Conservation (phyloP, 768 basidiomycete species). For the Strobilomyces confusus region DNA sequence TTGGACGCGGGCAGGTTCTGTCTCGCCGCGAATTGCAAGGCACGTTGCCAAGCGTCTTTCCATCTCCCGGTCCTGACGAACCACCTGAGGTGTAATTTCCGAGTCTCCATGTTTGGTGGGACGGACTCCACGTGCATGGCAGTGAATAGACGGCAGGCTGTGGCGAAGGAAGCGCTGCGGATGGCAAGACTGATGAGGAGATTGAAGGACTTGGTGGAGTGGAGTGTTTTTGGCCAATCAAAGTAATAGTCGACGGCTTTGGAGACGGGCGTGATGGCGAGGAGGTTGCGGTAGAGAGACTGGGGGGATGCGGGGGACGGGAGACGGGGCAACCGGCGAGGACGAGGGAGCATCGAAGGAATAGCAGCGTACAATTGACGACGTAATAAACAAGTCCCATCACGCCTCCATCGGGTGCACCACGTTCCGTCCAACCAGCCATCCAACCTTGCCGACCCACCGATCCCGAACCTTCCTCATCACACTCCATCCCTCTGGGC, state of each 20-base stretch:
- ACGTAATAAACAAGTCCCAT: constrained; percentile 5
- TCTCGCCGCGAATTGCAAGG: constrained; percentile 22
- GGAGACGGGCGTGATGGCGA: constrained; percentile 21
- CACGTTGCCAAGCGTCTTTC: constrained; percentile 52
- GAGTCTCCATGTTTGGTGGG: constrained; percentile 48
- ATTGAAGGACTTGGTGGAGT: constrained; percentile 42
- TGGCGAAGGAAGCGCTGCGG: constrained; percentile 46
- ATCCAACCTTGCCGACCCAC: constrained; percentile 75
- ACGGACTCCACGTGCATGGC: constrained; percentile 45
- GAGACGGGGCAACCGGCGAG: constrained; percentile 3
- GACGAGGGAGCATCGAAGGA: not conserved
- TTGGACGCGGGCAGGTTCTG: constrained; percentile 3
- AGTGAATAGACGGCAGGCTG: constrained; percentile 41
- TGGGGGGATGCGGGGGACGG: constrained; percentile 30
- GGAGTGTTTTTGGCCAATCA: constrained; percentile 24
- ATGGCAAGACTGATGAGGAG: constrained; percentile 46
- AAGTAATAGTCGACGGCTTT: constrained; percentile 25
- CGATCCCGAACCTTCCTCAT: constrained; percentile 51
- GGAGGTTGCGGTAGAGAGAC: constrained; percentile 34
- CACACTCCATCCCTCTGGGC: constrained; percentile 35
- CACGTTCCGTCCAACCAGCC: constrained; percentile 57
- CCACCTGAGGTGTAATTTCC: constrained; percentile 53
- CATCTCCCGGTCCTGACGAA: constrained; percentile 54
- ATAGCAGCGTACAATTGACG: not conserved
- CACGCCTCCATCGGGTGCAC: constrained; percentile 29